Percentiles rank a stretch among this genome's conserved stretches.
Evolutionary conservation across 225 moss, liverwort and hornwort species (phyloP).

Genomic region (Thuidium tamariscinum): DNA sequence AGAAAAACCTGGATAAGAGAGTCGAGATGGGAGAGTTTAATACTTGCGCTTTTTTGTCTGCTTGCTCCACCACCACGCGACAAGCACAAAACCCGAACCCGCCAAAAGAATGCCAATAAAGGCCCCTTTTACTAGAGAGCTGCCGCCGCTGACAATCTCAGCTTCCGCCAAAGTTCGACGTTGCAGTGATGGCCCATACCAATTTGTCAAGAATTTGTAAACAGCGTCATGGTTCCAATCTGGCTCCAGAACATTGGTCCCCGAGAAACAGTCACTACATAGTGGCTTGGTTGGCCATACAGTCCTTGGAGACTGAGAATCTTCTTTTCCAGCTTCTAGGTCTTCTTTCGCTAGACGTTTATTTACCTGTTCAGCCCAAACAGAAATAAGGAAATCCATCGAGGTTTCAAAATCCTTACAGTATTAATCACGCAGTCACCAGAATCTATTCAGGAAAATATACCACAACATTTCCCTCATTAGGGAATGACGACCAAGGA

Average conservation of each 20-base stretch:
- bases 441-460: background rate
- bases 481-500: background rate
- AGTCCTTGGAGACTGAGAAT: constrained; percentile 29
- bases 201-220: constrained; percentile 54
- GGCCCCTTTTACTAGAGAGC: constrained; percentile 33
- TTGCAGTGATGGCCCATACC: constrained; percentile 59
- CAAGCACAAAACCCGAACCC: constrained; percentile 65
- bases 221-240: constrained; percentile 74
- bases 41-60: constrained; percentile 94
- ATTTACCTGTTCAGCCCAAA: constrained; percentile 51
- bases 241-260: constrained; percentile 24
- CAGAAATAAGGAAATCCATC: background rate
- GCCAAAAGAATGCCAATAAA: constrained; percentile 55
- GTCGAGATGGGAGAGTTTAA: constrained; percentile 34
- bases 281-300: constrained; percentile 70
- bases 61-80: constrained; percentile 69
- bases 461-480: background rate
- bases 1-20: constrained; percentile 34
- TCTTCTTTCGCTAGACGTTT: constrained; percentile 56
- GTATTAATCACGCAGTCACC: background rate
- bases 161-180: background rate
- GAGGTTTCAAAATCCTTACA: background rate
- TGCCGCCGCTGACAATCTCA: constrained; percentile 12
- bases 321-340: constrained; percentile 3
- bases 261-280: constrained; percentile 45